Base-by-base conservation (phyloP, 306 rosid species). In the Coriaria nepalensis region DNA sequence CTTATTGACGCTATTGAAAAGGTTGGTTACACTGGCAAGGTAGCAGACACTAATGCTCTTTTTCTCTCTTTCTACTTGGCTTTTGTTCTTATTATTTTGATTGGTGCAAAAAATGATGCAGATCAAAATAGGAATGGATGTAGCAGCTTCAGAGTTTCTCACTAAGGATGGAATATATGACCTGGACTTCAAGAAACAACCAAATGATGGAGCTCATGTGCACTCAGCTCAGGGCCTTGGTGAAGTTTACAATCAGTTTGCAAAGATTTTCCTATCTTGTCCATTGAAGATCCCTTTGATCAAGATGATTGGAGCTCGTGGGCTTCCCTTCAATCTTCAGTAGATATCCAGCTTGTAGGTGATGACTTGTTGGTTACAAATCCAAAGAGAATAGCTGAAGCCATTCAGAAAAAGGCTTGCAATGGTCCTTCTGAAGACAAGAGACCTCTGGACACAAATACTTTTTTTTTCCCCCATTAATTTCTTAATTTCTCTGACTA, bases 61-160 rank as follows among this genome's bases (percentile, higher is more conserved):
- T 37, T 61, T 47, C 15, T 57, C 44, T 35, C 14, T 63, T 36
- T 13, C 13, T 45, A 37, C 14, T 45, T 40, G 57, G 11, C 13
- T 7, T 11, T 0, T 34, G 49, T 55, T 43, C 40, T 41, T 54
- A 29, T 10, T 1, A 1, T 7, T 40, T 66, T 34, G 32, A 9
- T 29, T 7, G 39, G 50, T 34, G 43, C n/a, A 47, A 52, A 60
- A 50, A 47, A 53, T 35, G 58, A 35, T 73, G 73, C 83, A 92
- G 96, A 92, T 92, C 68, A 92, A 92, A 73, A 92, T 92, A 9
- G 98, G 98, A 50, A 92, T 92, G 98, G 98, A 92, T 71, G 98
- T 92, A 65, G 98, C 98, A 0, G 98, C 98, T 43, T 92, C 98
- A 0, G 98, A 90, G 63, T 85, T 92, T 71, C 73, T 79, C 69